A percentile compares a stretch with the other conserved stretches of the same genome.
Evolutionary conservation across 345 rosid species (phyloP).

Genomic region (Cardamine resedifolia): DNA sequence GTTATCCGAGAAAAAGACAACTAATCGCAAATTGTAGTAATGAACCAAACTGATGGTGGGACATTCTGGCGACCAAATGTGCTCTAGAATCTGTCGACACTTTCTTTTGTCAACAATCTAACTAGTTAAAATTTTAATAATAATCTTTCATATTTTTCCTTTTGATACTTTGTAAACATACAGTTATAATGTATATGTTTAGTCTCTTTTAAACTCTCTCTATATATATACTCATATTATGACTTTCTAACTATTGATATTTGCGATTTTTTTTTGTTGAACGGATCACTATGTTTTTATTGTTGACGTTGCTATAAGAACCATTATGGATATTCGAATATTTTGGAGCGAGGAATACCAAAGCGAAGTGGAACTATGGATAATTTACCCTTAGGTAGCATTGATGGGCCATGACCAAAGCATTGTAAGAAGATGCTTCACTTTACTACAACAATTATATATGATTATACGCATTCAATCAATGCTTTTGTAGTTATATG

Average conservation of each 20-base stretch:
- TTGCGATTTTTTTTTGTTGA: neutral
- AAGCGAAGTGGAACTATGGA: neutral
- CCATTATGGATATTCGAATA: neutral
- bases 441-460: conserved; percentile 27
- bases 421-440: conserved; percentile 25
- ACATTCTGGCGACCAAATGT: conserved; percentile 24
- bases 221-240: neutral
- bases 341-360: neutral
- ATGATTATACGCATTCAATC: conserved; percentile 27
- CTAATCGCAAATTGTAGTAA: conserved; percentile 3
- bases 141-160: neutral
- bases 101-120: conserved; percentile 2
- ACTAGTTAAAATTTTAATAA: neutral
- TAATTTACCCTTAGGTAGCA: neutral
- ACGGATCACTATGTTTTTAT: neutral
- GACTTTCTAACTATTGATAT: neutral
- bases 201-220: neutral
- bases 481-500: conserved; percentile 11
- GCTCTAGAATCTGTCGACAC: conserved; percentile 22
- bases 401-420: conserved; percentile 2
- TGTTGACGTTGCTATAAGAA: neutral
- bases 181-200: neutral
- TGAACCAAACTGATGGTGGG: conserved; percentile 15
- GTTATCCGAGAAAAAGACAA: conserved; percentile 18
- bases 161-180: too few species aligned